phyloP scores from a whole-genome alignment of 148 eudicot species.

The Rhododendron molle region DNA sequence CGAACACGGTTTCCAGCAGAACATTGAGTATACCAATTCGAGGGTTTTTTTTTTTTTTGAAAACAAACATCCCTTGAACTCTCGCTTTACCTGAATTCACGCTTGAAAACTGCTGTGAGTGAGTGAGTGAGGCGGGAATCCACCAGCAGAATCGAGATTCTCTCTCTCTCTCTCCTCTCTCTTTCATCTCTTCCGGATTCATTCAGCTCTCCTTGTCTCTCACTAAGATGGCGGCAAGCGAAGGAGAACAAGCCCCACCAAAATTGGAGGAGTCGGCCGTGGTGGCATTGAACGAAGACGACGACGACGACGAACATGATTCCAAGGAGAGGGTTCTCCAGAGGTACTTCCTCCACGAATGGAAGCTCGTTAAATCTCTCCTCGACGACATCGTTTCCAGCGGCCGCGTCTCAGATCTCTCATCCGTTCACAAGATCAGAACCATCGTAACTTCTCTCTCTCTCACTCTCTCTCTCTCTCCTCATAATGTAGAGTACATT shows the following conservation, averaged over 20 bases:
- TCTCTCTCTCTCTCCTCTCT: background rate
- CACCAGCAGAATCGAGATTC: background rate
- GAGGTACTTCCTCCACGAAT: conserved; percentile 72
- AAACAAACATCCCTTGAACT: too few relatives aligned
- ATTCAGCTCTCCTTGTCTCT: background rate
- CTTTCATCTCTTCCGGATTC: background rate
- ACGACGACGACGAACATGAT: conserved; percentile 60
- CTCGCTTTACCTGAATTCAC: too few relatives aligned
- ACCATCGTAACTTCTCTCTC: conserved; percentile 44
- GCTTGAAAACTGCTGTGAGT: too few relatives aligned
- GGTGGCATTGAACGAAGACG: conserved; percentile 22
- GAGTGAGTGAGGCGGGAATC: background rate
- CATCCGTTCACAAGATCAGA: conserved; percentile 71
- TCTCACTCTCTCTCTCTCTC: background rate
- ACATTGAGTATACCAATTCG: too few relatives aligned
- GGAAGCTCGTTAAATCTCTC: conserved; percentile 71
- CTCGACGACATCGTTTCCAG: conserved; percentile 65
- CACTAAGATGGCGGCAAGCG: conserved; percentile 17
- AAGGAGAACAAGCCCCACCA: conserved; percentile 7
- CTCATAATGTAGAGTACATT: too few relatives aligned
- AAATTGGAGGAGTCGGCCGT: conserved; percentile 4
- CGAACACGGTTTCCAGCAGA: too few relatives aligned
- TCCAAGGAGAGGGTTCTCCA: conserved; percentile 62
- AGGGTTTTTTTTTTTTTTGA: too few relatives aligned
- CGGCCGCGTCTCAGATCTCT: conserved; percentile 56